Conservation (phyloP, 1,284 basidiomycete genomes). For the Pseudomicrostroma phylloplanum region DNA sequence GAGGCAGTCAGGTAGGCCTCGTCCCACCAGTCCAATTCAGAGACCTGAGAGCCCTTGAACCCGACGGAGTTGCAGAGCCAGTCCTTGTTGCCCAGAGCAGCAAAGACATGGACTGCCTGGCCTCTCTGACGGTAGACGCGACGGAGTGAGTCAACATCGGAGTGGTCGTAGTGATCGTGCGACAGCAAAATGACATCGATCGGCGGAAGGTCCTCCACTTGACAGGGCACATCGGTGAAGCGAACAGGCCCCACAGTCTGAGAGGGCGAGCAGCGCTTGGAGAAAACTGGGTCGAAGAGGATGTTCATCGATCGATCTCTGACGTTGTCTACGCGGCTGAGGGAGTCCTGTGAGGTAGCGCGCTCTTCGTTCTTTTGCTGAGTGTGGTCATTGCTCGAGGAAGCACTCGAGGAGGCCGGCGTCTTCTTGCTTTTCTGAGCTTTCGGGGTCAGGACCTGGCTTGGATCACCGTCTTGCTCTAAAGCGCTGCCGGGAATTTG, state of each 20-base stretch:
- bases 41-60: constrained; percentile 23
- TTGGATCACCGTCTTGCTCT: background rate
- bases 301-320: constrained; percentile 22
- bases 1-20: constrained; percentile 17
- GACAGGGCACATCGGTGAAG: constrained; percentile 35
- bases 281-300: constrained; percentile 49
- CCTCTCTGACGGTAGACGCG: constrained; percentile 23
- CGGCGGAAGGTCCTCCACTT: constrained; percentile 28
- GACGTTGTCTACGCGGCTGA: constrained; percentile 4
- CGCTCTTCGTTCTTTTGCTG: background rate
- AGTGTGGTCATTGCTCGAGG: background rate
- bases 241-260: constrained; percentile 36
- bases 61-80: constrained; percentile 27
- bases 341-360: background rate
- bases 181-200: constrained; percentile 45
- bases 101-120: constrained; percentile 31
- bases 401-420: no score
- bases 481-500: background rate
- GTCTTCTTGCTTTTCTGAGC: background rate
- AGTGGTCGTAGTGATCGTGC: constrained; percentile 48
- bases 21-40: constrained; percentile 49
- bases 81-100: constrained; percentile 41
- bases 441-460: background rate
- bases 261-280: constrained; percentile 41
- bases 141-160: constrained; percentile 34